Conservation (phyloP, 352 stramenopile species). For the Globisporangium irregulare region DNA sequence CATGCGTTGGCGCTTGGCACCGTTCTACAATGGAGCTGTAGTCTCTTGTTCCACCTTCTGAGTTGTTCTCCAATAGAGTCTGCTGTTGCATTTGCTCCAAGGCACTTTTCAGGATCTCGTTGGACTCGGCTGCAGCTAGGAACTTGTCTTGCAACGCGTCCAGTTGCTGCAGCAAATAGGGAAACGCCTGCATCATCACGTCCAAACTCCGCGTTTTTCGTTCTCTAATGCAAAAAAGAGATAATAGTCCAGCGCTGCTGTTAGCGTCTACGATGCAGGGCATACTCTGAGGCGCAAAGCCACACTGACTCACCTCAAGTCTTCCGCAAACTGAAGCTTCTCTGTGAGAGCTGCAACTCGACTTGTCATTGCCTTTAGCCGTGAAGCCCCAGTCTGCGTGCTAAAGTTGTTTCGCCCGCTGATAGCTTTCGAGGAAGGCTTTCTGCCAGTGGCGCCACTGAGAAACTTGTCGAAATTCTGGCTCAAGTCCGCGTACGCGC, state of each 20-base stretch:
- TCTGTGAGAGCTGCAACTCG: constrained; percentile 29
- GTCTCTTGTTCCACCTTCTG: neutral
- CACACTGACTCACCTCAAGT: constrained; percentile 26
- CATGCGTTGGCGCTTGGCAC: neutral
- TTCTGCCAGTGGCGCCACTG: constrained; percentile 7
- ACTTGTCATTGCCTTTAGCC: constrained; percentile 14
- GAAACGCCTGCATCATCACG: constrained; percentile 41
- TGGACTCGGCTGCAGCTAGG: constrained; percentile 39
- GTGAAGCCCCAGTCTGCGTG: constrained; percentile 10
- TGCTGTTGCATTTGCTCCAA: constrained; percentile 40
- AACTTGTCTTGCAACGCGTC: constrained; percentile 51
- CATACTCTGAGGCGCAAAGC: neutral
- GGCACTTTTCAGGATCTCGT: constrained; percentile 44
- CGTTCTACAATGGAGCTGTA: neutral
- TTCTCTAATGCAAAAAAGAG: constrained; percentile 26
- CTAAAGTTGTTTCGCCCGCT: constrained; percentile 5
- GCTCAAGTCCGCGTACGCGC: constrained; percentile 28
- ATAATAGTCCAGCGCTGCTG: neutral
- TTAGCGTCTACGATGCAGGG: neutral
- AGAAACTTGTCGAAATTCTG: constrained; percentile 33
- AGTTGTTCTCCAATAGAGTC: neutral
- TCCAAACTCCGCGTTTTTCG: constrained; percentile 39
- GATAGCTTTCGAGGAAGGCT: constrained; percentile 5
- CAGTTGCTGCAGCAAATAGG: constrained; percentile 40
- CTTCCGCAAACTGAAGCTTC: constrained; percentile 34